A percentile compares a stretch with the other conserved stretches of the same genome.
phyloP scores from a whole-genome alignment of 495 filamentous ascomycete species.

The Xylaria intraflava region DNA sequence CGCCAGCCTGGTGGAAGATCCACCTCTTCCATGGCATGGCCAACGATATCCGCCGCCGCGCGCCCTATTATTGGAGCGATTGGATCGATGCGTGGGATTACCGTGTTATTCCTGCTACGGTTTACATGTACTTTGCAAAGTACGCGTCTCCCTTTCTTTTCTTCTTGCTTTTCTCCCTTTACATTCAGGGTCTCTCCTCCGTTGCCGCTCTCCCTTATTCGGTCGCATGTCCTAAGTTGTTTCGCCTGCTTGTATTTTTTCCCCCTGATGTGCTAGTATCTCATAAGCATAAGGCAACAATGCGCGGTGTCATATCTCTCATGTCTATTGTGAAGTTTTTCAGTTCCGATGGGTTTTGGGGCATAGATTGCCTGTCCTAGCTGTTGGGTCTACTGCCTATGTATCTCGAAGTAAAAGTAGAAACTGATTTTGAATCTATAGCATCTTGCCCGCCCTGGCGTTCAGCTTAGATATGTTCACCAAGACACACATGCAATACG shows the following conservation, averaged over 20 bases:
- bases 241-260: background rate
- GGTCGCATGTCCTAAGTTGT: background rate
- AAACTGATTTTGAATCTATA: slow-evolving; percentile 28
- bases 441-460: slow-evolving; percentile 73
- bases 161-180: background rate
- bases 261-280: background rate
- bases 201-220: too few relatives aligned
- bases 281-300: background rate
- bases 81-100: slow-evolving; percentile 84
- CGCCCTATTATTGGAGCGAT: slow-evolving; percentile 70
- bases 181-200: too few relatives aligned
- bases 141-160: slow-evolving; percentile 32
- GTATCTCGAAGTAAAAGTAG: background rate
- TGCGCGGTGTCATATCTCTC: background rate
- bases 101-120: slow-evolving; percentile 69
- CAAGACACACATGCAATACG: slow-evolving; percentile 71
- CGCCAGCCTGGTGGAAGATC: slow-evolving; percentile 52
- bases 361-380: background rate
- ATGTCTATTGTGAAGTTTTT: background rate
- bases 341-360: background rate
- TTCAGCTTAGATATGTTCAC: slow-evolving; percentile 83
- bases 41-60: slow-evolving; percentile 64
- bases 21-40: slow-evolving; percentile 61
- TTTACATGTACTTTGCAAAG: slow-evolving; percentile 93
- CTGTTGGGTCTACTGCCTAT: background rate